These are phyloP conservation scores for Trypethelium eluteriae DNA, from an alignment of 495 filamentous ascomycete genomes.

Conservation along the genomic window DNA sequence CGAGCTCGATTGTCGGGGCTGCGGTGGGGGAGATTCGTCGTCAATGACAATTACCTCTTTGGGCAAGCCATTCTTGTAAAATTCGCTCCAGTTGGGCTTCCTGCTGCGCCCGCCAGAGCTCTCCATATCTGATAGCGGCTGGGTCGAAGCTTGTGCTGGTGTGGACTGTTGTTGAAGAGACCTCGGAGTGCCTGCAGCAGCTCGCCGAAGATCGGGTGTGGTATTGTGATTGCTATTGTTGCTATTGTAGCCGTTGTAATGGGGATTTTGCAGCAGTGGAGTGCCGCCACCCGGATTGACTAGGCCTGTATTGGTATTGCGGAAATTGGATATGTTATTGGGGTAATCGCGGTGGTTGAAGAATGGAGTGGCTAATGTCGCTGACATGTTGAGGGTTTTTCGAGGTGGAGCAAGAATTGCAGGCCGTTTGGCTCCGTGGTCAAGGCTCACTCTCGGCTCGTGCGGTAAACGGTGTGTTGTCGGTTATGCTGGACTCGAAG, in stretches of 20 bases:
- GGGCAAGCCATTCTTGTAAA: slow-evolving; percentile 87
- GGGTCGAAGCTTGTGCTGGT: slow-evolving; percentile 10
- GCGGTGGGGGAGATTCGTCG: slow-evolving; percentile 67
- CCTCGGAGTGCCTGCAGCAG: slow-evolving; percentile 25
- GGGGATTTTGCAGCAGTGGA: slow-evolving; percentile 23
- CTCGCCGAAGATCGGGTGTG: slow-evolving; percentile 30
- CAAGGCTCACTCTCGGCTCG: slow-evolving; percentile 7
- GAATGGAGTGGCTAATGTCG: slow-evolving; percentile 3
- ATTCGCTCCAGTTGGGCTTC: slow-evolving; percentile 71
- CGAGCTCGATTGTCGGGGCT: not conserved
- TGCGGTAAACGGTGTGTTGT: not conserved
- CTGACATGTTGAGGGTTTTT: not conserved
- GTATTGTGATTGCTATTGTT: slow-evolving; percentile 24
- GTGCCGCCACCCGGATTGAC: slow-evolving; percentile 17
- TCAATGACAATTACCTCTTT: slow-evolving; percentile 95
- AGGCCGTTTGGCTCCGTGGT: not conserved
- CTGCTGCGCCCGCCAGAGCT: slow-evolving; percentile 15
- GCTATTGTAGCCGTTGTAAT: slow-evolving; percentile 29
- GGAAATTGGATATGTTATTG: slow-evolving; percentile 9
- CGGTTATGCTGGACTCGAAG: not conserved
- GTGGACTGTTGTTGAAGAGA: slow-evolving; percentile 18
- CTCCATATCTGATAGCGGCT: slow-evolving; percentile 10
- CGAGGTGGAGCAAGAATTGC: not conserved
- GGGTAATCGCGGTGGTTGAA: slow-evolving; percentile 11
- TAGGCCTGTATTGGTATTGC: not conserved